Percentiles rank a stretch among this genome's conserved stretches.
phyloP scores from a whole-genome alignment of 2,329 filamentous ascomycete species.

The Diaporthe sp. region DNA sequence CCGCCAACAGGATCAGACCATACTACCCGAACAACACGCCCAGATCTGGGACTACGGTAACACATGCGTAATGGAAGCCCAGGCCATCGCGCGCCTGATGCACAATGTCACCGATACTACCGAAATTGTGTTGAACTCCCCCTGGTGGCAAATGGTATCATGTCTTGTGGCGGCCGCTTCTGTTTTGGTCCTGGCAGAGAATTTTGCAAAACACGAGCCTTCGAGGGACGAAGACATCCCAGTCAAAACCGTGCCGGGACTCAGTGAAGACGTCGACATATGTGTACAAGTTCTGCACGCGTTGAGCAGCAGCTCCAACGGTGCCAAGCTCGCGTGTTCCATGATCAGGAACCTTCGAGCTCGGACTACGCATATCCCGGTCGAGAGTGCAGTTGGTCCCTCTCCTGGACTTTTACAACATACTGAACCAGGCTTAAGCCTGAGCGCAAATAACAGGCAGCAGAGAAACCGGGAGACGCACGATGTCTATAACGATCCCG shows the following conservation, averaged over 20 bases:
- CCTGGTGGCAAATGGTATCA: constrained; percentile 57
- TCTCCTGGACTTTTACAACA: background rate
- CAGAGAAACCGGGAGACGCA: background rate
- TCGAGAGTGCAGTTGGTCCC: background rate
- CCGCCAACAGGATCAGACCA: background rate
- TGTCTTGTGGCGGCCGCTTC: constrained; percentile 53
- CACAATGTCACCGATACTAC: constrained; percentile 47
- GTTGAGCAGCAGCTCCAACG: constrained; percentile 46
- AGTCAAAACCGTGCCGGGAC: constrained; percentile 34
- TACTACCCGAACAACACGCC: constrained; percentile 32
- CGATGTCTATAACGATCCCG: background rate
- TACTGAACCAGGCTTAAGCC: background rate
- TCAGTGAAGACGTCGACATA: constrained; percentile 50
- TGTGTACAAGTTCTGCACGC: constrained; percentile 50
- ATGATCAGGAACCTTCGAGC: constrained; percentile 61
- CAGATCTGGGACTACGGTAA: constrained; percentile 40
- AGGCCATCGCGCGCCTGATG: constrained; percentile 48
- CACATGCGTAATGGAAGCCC: constrained; percentile 47
- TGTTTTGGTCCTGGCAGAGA: constrained; percentile 47
- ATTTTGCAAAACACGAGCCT: constrained; percentile 32
- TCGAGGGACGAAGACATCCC: background rate
- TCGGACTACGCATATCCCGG: constrained; percentile 29
- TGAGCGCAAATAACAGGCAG: too few species aligned
- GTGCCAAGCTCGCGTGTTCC: constrained; percentile 57
- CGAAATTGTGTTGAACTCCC: constrained; percentile 51